Evolutionary conservation across 345 rosid species (phyloP).

Genomic region (Rhodamnia rubescens): DNA sequence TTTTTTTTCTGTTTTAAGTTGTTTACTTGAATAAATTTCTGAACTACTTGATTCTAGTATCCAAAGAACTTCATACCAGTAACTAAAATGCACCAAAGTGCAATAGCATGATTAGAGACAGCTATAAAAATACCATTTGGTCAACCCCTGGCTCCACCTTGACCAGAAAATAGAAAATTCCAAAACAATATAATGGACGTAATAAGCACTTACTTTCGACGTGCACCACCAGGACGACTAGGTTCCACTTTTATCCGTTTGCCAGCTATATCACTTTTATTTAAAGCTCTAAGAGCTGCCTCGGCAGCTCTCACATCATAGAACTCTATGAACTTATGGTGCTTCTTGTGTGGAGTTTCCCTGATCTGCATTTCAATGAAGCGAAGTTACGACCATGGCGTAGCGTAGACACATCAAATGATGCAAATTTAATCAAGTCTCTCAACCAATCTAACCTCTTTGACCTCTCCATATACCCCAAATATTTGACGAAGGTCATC

Average conservation of each 20-base stretch:
- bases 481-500: conserved; percentile 80
- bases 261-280: conserved; percentile 90
- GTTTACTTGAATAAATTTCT: neutral
- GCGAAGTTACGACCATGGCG: neutral
- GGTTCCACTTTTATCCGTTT: conserved; percentile 97
- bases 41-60: neutral
- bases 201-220: conserved; percentile 54
- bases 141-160: neutral
- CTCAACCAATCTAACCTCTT: conserved; percentile 46
- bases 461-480: conserved; percentile 86
- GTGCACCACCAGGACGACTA: conserved; percentile 97
- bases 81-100: neutral
- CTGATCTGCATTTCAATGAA: conserved; percentile 54
- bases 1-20: neutral
- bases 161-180: neutral
- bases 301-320: conserved; percentile 95
- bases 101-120: neutral
- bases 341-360: conserved; percentile 89
- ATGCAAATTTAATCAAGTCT: neutral
- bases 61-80: neutral
- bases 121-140: neutral
- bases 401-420: neutral
- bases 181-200: neutral
- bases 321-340: conserved; percentile 88
- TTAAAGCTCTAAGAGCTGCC: conserved; percentile 74